Evolutionary conservation across 768 basidiomycete genomes (phyloP).

Genomic region (Lyophyllum semitale): DNA sequence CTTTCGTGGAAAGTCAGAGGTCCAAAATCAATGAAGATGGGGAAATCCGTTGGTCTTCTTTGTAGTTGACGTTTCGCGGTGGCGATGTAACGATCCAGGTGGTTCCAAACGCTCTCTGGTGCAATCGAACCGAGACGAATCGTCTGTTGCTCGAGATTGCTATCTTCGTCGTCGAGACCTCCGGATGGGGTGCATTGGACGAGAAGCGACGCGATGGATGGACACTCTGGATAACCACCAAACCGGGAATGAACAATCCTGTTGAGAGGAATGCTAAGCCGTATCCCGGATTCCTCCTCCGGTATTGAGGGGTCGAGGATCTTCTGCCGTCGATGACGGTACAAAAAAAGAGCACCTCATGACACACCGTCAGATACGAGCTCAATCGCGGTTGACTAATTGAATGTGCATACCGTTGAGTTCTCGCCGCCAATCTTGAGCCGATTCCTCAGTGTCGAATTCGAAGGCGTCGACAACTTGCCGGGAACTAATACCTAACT

Average conservation of each 20-base stretch:
- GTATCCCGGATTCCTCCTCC: slow-evolving; percentile 38
- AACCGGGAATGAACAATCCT: slow-evolving; percentile 31
- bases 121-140: slow-evolving; percentile 33
- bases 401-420: slow-evolving; percentile 34
- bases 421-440: slow-evolving; percentile 51
- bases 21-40: slow-evolving; percentile 43
- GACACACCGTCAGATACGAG: background rate
- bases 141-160: slow-evolving; percentile 22
- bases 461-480: slow-evolving; percentile 35
- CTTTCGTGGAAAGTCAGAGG: slow-evolving; percentile 36
- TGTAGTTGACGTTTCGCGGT: slow-evolving; percentile 28
- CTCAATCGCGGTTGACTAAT: background rate
- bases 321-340: slow-evolving; percentile 43
- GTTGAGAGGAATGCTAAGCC: slow-evolving; percentile 47
- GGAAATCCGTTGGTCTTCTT: slow-evolving; percentile 17
- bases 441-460: slow-evolving; percentile 61
- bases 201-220: slow-evolving; percentile 25
- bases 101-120: slow-evolving; percentile 24
- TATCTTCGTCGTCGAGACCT: slow-evolving; percentile 17
- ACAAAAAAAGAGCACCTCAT: slow-evolving; percentile 45
- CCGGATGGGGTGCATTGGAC: slow-evolving; percentile 23
- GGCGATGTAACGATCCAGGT: slow-evolving; percentile 25
- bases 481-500: slow-evolving; percentile 31
- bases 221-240: slow-evolving; percentile 25
- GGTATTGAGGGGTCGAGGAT: slow-evolving; percentile 26